phyloP scores from a whole-genome alignment of 495 filamentous ascomycete genomes.

The Neurospora sp. region DNA sequence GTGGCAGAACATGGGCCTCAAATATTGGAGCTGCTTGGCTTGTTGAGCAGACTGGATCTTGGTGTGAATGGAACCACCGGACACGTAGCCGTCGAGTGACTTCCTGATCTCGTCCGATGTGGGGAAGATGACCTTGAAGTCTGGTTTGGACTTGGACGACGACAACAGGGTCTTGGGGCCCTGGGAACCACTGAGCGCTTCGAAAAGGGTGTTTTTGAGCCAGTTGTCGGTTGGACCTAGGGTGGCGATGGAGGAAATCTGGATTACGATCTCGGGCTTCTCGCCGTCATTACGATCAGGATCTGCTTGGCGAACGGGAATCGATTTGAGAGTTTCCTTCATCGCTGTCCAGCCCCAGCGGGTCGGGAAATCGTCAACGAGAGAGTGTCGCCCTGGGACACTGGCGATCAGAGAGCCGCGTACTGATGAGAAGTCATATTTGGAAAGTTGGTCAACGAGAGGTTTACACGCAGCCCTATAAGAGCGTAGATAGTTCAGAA shows the following conservation, averaged over 20 bases:
- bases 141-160: conserved; percentile 8
- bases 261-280: conserved; percentile 53
- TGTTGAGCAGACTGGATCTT: conserved; percentile 60
- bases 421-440: conserved; percentile 61
- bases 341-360: conserved; percentile 69
- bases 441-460: conserved; percentile 45
- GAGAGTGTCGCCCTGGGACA: conserved; percentile 55
- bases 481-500: conserved; percentile 59
- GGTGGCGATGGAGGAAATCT: conserved; percentile 78
- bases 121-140: conserved; percentile 63
- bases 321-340: conserved; percentile 43
- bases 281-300: neutral
- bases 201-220: conserved; percentile 58
- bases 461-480: conserved; percentile 46
- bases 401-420: conserved; percentile 68
- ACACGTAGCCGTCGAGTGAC: conserved; percentile 67
- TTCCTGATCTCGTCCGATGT: conserved; percentile 68
- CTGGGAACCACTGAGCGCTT: conserved; percentile 29
- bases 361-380: conserved; percentile 34
- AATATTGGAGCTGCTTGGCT: conserved; percentile 62
- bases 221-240: conserved; percentile 66
- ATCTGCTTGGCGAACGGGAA: conserved; percentile 28
- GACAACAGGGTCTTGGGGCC: neutral
- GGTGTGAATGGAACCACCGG: conserved; percentile 75
- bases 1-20: conserved; percentile 59